Conservation (phyloP, 257 asterid genomes). For the Forsythia suspensa region DNA sequence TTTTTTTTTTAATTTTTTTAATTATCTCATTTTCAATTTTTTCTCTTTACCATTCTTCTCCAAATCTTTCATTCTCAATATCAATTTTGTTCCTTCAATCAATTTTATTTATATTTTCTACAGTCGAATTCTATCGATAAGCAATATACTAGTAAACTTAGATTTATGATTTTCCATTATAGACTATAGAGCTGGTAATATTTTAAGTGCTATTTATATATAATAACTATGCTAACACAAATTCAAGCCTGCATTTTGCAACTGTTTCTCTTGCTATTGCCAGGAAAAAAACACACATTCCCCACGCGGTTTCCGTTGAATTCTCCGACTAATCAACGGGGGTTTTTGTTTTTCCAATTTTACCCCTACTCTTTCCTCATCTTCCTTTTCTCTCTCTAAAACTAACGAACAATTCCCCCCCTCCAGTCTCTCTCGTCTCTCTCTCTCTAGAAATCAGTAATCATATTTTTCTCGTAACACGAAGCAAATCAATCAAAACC, state of each 20-base stretch:
- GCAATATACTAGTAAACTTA: too few species aligned
- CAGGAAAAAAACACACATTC: background rate
- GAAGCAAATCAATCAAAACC: conserved; percentile 18
- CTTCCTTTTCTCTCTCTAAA: conserved; percentile 24
- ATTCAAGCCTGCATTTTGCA: background rate
- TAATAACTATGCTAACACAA: too few species aligned
- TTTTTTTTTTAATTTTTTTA: too few species aligned
- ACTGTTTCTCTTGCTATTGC: background rate
- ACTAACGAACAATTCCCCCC: conserved; percentile 15
- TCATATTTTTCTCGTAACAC: conserved; percentile 21
- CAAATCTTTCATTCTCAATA: too few species aligned
- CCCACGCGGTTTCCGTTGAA: conserved; percentile 13
- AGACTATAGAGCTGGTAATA: too few species aligned
- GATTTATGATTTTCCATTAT: too few species aligned
- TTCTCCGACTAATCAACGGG: background rate
- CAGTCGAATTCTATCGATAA: too few species aligned
- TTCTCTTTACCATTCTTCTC: too few species aligned
- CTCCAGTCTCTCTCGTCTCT: conserved; percentile 21
- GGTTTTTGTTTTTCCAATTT: background rate
- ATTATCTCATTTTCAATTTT: too few species aligned
- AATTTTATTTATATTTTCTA: too few species aligned
- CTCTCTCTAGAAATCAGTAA: conserved; percentile 32
- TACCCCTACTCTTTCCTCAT: background rate
- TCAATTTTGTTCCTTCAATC: too few species aligned
- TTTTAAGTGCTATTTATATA: too few species aligned